A percentile compares a stretch with the other conserved stretches of the same genome.
These are phyloP conservation scores for Eremothecium gossypii DNA, from an alignment of 1,139 yeast species.

Conservation along the genomic window DNA sequence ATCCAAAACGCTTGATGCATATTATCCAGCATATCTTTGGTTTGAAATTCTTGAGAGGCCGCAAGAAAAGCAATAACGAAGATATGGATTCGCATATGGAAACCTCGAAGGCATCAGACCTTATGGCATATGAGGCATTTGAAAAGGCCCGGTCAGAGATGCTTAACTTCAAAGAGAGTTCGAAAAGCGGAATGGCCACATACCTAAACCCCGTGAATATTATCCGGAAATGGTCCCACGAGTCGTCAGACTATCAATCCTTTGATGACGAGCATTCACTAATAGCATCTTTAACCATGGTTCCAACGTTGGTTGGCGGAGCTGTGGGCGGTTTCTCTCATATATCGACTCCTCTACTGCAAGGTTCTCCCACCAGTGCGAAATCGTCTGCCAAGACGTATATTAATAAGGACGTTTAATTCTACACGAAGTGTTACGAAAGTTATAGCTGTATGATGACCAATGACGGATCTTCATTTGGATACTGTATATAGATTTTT, in stretches of 20 bases:
- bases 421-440: no score
- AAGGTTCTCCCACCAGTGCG: no score
- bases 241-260: conserved; percentile 8
- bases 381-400: background rate
- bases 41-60: conserved; percentile 35
- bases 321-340: conserved; percentile 40
- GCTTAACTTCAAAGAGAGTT: conserved; percentile 8
- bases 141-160: conserved; percentile 11
- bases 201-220: conserved; percentile 18
- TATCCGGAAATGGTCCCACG: conserved; percentile 20
- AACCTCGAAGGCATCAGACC: conserved; percentile 1
- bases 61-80: conserved; percentile 17
- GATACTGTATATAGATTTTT: no score
- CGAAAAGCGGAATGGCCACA: conserved; percentile 4
- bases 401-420: background rate
- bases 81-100: conserved; percentile 12
- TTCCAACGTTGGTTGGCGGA: conserved; percentile 45
- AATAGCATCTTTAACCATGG: conserved; percentile 42
- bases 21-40: conserved; percentile 39
- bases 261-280: conserved; percentile 10
- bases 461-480: no score
- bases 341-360: background rate
- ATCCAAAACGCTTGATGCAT: conserved; percentile 57
- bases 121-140: conserved; percentile 9
- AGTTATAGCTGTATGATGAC: background rate